Conservation (phyloP, 2,329 filamentous ascomycete species). For the Arthrobotrys sinensis region DNA sequence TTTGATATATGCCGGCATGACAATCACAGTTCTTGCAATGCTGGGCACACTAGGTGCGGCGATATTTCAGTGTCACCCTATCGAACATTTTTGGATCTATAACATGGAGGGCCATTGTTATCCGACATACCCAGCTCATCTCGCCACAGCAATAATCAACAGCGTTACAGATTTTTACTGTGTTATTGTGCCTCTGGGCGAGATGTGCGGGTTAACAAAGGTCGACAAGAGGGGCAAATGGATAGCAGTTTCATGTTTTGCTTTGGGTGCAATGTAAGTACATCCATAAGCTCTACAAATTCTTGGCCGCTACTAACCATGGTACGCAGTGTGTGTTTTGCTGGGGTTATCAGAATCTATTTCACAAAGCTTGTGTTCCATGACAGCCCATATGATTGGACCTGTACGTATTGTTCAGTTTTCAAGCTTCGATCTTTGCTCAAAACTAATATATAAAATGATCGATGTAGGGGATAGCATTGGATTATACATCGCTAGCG, state of each 20-base stretch:
- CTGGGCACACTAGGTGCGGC: slow-evolving; percentile 40
- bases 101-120: slow-evolving; percentile 54
- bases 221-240: slow-evolving; percentile 50
- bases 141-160: slow-evolving; percentile 53
- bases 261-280: slow-evolving; percentile 52
- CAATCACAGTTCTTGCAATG: slow-evolving; percentile 38
- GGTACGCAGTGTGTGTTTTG: slow-evolving; percentile 44
- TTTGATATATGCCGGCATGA: slow-evolving; percentile 49
- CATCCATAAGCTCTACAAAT: not conserved
- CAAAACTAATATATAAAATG: not conserved
- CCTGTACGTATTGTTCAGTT: slow-evolving; percentile 30
- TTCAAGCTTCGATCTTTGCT: not conserved
- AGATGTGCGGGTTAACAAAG: slow-evolving; percentile 47
- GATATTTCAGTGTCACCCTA: slow-evolving; percentile 54
- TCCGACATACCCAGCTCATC: slow-evolving; percentile 47
- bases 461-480: slow-evolving; percentile 39
- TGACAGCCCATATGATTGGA: slow-evolving; percentile 49
- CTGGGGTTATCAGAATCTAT: slow-evolving; percentile 51
- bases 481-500: slow-evolving; percentile 42
- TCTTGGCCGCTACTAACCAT: slow-evolving; percentile 1
- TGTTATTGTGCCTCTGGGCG: slow-evolving; percentile 52
- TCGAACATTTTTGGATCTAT: slow-evolving; percentile 57
- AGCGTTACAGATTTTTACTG: slow-evolving; percentile 54
- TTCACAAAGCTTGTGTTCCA: slow-evolving; percentile 55
- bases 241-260: slow-evolving; percentile 42